Evolutionary conservation across 2,329 filamentous ascomycete genomes (phyloP).

Genomic region (Xylaria sp.): DNA sequence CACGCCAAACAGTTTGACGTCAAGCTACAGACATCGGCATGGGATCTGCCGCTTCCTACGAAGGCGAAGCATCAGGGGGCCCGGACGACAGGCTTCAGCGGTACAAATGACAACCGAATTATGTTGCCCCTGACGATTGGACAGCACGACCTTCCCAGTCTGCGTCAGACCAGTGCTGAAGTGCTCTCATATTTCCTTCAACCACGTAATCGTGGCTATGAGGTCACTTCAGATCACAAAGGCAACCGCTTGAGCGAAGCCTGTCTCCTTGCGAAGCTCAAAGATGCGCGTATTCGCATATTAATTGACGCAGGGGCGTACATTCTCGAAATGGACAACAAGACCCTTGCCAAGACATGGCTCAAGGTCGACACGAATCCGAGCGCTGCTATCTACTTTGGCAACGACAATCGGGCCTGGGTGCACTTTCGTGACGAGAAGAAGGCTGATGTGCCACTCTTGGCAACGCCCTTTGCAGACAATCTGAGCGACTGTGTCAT

Average conservation of each 20-base stretch:
- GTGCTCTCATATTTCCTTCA: slow-evolving; percentile 55
- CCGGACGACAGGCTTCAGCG: slow-evolving; percentile 55
- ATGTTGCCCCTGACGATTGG: slow-evolving; percentile 55
- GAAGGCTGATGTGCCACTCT: slow-evolving; percentile 36
- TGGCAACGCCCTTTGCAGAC: slow-evolving; percentile 50
- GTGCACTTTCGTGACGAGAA: slow-evolving; percentile 36
- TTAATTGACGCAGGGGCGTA: slow-evolving; percentile 61
- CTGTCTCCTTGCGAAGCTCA: slow-evolving; percentile 36
- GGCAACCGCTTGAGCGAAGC: slow-evolving; percentile 40
- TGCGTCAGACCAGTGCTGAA: slow-evolving; percentile 57
- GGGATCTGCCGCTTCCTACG: slow-evolving; percentile 55
- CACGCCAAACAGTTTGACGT: slow-evolving; percentile 59
- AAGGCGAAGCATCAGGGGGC: neutral
- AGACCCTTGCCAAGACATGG: slow-evolving; percentile 45
- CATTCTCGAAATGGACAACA: slow-evolving; percentile 57
- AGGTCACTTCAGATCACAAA: slow-evolving; percentile 27
- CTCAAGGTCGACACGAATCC: slow-evolving; percentile 40
- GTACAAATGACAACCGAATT: slow-evolving; percentile 59
- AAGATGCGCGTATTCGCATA: slow-evolving; percentile 31
- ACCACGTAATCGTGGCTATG: slow-evolving; percentile 44
- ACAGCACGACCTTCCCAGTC: slow-evolving; percentile 52
- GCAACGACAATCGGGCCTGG: slow-evolving; percentile 38
- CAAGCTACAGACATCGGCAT: slow-evolving; percentile 61
- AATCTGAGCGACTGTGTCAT: slow-evolving; percentile 36
- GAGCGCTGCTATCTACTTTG: slow-evolving; percentile 50